Conservation (phyloP, 2,329 filamentous ascomycete species). For the Aschersonia sp. region DNA sequence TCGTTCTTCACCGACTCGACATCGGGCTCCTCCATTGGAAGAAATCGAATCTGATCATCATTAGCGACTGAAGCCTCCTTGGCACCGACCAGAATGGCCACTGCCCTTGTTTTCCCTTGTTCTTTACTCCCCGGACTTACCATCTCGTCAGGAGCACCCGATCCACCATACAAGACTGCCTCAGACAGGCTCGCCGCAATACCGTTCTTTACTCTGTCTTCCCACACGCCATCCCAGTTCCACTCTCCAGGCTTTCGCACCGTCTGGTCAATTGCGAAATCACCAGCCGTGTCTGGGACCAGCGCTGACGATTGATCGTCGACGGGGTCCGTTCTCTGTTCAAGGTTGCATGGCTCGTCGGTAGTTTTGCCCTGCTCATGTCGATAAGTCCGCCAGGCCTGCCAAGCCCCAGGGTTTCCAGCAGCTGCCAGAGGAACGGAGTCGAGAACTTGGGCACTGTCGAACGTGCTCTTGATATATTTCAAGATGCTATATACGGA, state of each 20-base stretch:
- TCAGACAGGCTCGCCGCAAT: slow-evolving; percentile 68
- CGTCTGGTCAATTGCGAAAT: slow-evolving; percentile 2
- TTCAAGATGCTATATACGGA: slow-evolving; percentile 56
- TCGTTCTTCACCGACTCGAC: slow-evolving; percentile 44
- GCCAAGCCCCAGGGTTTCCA: slow-evolving; percentile 83
- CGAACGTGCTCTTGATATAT: slow-evolving; percentile 74
- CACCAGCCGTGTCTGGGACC: background rate
- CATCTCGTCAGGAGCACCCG: slow-evolving; percentile 51
- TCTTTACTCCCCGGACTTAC: slow-evolving; percentile 30
- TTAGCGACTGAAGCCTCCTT: no score
- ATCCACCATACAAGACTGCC: slow-evolving; percentile 58
- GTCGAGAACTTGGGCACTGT: slow-evolving; percentile 63
- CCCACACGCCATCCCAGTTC: slow-evolving; percentile 98
- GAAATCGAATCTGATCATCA: slow-evolving; percentile 45
- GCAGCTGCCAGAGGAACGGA: slow-evolving; percentile 66
- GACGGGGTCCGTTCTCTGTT: background rate
- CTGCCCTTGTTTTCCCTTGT: background rate
- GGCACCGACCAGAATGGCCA: no score
- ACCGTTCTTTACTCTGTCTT: slow-evolving; percentile 69
- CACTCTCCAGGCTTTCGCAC: slow-evolving; percentile 54
- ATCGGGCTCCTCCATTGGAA: slow-evolving; percentile 45
- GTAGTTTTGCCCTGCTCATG: slow-evolving; percentile 16
- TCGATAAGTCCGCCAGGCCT: slow-evolving; percentile 73
- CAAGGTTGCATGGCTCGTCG: background rate
- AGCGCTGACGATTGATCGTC: background rate